Base-by-base conservation (phyloP, 2,329 filamentous ascomycete species). In the Pseudogymnoascus sp. region DNA sequence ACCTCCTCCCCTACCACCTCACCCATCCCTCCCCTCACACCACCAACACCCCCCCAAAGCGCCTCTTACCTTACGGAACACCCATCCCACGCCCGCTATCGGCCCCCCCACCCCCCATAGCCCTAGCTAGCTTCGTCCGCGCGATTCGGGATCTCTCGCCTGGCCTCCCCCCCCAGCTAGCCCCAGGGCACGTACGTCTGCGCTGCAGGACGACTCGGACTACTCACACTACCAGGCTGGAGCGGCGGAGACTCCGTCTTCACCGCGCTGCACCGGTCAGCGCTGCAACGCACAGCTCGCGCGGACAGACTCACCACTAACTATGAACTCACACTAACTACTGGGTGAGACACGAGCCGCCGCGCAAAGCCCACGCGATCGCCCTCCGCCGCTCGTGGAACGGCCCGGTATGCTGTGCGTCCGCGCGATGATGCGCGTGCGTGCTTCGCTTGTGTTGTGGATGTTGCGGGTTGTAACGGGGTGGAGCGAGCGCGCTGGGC, bases 11-110 rank as follows among this genome's bases (percentile, higher is more conserved):
- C 4, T 23, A 5, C 2, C 19, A 23, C 42, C 42, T 47, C 6
- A 11, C 19, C 5, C 23, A 11, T 17, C 42, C 42, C 10, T 23
- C 26, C 42, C 35, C 19, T 23, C 11, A 28, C 26, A 28, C 26
- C 26, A 28, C 23, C 44, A 23, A 11, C 23, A 8, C 42, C 26
- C 17, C 38, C 38, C 38, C 10, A 42, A 42, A 42, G n/a, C 9
- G 38, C 38, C 17, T 42, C 26, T 28, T 28, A 28, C 26, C 44
- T 8, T 10, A 15, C 44, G 4, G n/a, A 15, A 13, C 21, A 50
- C 42, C 19, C 44, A 47, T 50, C 44, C 44, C 44, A 50, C 44
- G 44, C 44, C 44, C 44, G 44, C 44, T 50, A 50, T 50, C 44
- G 44, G 44, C 21, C 44, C 44, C 44, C 44, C 44, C 19, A 47